Evolutionary conservation across 2,329 filamentous ascomycete genomes (phyloP).

Genomic region (Exophiala lecanii-corni): DNA sequence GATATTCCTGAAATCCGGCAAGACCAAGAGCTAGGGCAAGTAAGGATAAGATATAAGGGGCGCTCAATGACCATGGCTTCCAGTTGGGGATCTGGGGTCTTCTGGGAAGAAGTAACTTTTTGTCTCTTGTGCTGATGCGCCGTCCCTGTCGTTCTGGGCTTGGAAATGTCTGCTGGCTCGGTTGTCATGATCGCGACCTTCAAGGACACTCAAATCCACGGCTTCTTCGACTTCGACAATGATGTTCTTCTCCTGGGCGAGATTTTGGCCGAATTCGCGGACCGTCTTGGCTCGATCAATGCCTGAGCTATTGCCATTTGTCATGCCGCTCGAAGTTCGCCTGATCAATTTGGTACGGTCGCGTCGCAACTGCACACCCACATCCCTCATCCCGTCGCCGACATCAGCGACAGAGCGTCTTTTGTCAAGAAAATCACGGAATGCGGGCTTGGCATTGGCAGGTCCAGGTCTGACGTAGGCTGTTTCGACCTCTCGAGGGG

Average conservation of each 20-base stretch:
- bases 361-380: conserved; percentile 24
- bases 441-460: conserved; percentile 14
- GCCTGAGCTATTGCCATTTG: conserved; percentile 7
- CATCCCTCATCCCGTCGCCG: conserved; percentile 25
- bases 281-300: conserved; percentile 26
- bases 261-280: conserved; percentile 36
- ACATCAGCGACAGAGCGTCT: conserved; percentile 22
- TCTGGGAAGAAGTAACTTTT: conserved; percentile 33
- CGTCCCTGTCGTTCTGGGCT: conserved; percentile 9
- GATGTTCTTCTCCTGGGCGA: conserved; percentile 40
- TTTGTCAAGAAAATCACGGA: conserved; percentile 21
- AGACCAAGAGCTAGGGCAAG: conserved; percentile 30
- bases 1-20: conserved; percentile 33
- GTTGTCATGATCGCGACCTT: conserved; percentile 25
- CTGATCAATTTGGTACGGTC: conserved; percentile 18
- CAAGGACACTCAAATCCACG: conserved; percentile 42
- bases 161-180: conserved; percentile 12
- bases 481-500: conserved; percentile 14
- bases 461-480: conserved; percentile 12
- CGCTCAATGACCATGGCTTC: conserved; percentile 34
- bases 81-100: conserved; percentile 34
- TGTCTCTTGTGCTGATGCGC: conserved; percentile 26
- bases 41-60: conserved; percentile 31
- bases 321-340: conserved; percentile 2
- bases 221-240: conserved; percentile 41